phyloP scores from a whole-genome alignment of 495 filamentous ascomycete genomes.

The Symbiotaphrina buchneri region DNA sequence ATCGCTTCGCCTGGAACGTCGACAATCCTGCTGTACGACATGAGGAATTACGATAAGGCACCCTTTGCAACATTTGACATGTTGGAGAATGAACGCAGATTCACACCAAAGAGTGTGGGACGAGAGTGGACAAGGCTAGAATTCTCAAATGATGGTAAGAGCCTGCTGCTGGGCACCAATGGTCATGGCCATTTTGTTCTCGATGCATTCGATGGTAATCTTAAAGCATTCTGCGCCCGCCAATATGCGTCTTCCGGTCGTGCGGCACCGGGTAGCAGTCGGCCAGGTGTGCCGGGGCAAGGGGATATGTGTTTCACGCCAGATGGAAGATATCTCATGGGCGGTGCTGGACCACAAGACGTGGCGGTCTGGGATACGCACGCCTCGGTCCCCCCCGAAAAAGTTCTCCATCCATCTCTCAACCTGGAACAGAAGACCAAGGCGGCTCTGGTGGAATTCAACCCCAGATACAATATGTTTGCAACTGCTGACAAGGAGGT shows the following conservation, averaged over 20 bases:
- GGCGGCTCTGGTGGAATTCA: slow-evolving; percentile 60
- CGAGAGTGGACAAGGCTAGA: slow-evolving; percentile 63
- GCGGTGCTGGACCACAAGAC: slow-evolving; percentile 45
- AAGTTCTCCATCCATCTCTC: neutral
- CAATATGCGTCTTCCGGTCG: slow-evolving; percentile 16
- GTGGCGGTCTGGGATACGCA: slow-evolving; percentile 70
- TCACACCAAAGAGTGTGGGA: slow-evolving; percentile 22
- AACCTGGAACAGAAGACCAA: slow-evolving; percentile 5
- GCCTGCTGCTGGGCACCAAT: slow-evolving; percentile 58
- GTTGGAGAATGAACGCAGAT: slow-evolving; percentile 30
- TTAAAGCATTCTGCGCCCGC: slow-evolving; percentile 36
- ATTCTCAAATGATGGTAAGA: slow-evolving; percentile 86
- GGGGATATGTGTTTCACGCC: slow-evolving; percentile 77
- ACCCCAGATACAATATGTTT: slow-evolving; percentile 75
- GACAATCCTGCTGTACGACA: slow-evolving; percentile 72
- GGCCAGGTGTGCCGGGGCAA: slow-evolving; percentile 20
- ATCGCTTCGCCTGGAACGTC: slow-evolving; percentile 61
- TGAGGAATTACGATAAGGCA: slow-evolving; percentile 73
- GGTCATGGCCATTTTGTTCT: slow-evolving; percentile 66
- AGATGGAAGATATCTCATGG: slow-evolving; percentile 69
- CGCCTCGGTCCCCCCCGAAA: slow-evolving; percentile 12
- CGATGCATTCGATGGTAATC: slow-evolving; percentile 63
- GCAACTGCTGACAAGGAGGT: slow-evolving; percentile 74
- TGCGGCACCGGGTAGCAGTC: slow-evolving; percentile 18
- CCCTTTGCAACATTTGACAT: slow-evolving; percentile 79